Conservation (phyloP, 2,329 filamentous ascomycete genomes). For the Tolypocladium endophyticum region DNA sequence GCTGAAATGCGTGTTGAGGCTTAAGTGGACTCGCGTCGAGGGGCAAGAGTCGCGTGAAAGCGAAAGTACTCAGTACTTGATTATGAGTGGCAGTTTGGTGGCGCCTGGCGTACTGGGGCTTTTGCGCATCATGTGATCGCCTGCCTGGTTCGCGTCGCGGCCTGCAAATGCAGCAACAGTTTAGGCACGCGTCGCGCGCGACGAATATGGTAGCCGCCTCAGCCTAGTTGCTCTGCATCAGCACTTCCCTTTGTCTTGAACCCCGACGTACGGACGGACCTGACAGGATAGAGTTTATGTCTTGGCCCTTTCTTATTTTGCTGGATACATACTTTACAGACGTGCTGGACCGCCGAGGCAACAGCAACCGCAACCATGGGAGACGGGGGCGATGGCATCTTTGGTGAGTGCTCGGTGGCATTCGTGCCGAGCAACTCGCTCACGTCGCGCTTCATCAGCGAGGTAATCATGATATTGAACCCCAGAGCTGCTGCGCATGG, state of each 20-base stretch:
- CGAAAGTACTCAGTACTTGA: background rate
- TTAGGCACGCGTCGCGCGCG: conserved; percentile 6
- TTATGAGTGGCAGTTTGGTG: background rate
- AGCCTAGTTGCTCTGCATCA: background rate
- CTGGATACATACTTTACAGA: background rate
- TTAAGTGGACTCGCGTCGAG: background rate
- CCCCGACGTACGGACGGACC: background rate
- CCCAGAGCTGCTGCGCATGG: background rate
- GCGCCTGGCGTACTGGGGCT: background rate
- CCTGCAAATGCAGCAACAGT: background rate
- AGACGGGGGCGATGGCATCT: conserved; percentile 20
- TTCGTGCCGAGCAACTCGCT: conserved; percentile 33
- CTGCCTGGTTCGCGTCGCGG: conserved; percentile 24
- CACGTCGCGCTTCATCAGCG: conserved; percentile 27
- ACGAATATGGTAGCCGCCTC: background rate
- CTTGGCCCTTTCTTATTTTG: background rate
- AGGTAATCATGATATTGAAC: conserved; percentile 17
- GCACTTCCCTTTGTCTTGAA: background rate
- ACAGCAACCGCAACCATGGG: conserved; percentile 14
- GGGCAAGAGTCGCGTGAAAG: background rate
- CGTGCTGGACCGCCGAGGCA: background rate
- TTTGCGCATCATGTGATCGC: conserved; percentile 20
- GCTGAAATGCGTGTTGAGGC: background rate
- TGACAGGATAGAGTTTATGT: background rate
- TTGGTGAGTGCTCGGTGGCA: conserved; percentile 31